phyloP scores from a whole-genome alignment of 495 filamentous ascomycete species.

The Apodospora peruviana region DNA sequence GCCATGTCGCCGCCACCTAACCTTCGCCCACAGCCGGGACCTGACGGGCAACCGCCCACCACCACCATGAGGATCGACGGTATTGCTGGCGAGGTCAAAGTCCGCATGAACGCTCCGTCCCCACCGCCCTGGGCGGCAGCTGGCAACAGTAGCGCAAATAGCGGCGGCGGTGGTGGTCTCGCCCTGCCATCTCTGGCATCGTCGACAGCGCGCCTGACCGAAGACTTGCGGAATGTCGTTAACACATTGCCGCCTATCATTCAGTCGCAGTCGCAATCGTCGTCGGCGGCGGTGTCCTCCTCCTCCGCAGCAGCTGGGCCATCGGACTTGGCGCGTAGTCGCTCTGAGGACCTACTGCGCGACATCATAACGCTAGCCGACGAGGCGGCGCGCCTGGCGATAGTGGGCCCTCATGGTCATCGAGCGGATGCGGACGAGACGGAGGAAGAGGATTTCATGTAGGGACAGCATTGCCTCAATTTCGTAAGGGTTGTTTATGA shows the following conservation, averaged over 20 bases:
- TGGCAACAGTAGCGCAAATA: neutral
- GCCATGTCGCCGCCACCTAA: slow-evolving; percentile 23
- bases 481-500: too few relatives aligned
- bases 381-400: slow-evolving; percentile 27
- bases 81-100: slow-evolving; percentile 38
- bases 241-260: slow-evolving; percentile 19
- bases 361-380: slow-evolving; percentile 38
- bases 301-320: neutral
- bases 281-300: neutral
- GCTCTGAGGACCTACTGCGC: slow-evolving; percentile 34
- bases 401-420: slow-evolving; percentile 1
- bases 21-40: slow-evolving; percentile 8
- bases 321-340: slow-evolving; percentile 14
- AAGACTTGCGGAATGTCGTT: slow-evolving; percentile 1
- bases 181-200: slow-evolving; percentile 12
- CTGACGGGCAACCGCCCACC: neutral
- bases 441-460: slow-evolving; percentile 43
- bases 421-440: slow-evolving; percentile 35
- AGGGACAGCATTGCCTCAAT: too few relatives aligned
- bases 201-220: neutral
- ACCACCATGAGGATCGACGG: slow-evolving; percentile 35
- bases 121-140: neutral
- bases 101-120: slow-evolving; percentile 23
- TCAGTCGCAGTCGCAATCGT: neutral
- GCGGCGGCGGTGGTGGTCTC: neutral